Evolutionary conservation across 805 yeast genomes (phyloP).

Genomic region (Starmera pachycereana): DNA sequence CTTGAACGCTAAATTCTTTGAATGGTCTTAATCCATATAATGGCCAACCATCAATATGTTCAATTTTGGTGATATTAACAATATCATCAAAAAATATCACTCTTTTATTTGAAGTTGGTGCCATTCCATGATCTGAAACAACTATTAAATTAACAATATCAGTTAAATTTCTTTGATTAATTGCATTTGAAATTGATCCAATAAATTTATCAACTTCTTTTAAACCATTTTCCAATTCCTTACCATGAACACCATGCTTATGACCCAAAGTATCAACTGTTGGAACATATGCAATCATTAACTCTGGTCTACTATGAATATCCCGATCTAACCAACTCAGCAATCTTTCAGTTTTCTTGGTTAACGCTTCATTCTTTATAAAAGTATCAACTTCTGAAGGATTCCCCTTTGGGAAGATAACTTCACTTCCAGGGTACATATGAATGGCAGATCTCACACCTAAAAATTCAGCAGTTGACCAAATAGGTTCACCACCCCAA

Average conservation of each 20-base stretch:
- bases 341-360: constrained; percentile 47
- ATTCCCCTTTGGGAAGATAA: constrained; percentile 36
- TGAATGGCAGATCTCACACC: constrained; percentile 67
- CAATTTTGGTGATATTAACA: constrained; percentile 39
- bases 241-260: constrained; percentile 55
- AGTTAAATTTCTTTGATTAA: constrained; percentile 44
- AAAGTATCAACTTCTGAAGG: constrained; percentile 50
- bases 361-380: constrained; percentile 52
- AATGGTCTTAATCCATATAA: constrained; percentile 63
- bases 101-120: constrained; percentile 68
- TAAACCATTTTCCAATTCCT: constrained; percentile 43
- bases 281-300: constrained; percentile 71
- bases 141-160: constrained; percentile 64
- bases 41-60: constrained; percentile 80
- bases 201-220: constrained; percentile 58
- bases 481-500: constrained; percentile 90
- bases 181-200: constrained; percentile 33
- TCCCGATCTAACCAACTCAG: constrained; percentile 58
- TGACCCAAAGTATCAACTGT: constrained; percentile 77
- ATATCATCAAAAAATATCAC: constrained; percentile 66
- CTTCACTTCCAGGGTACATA: constrained; percentile 96
- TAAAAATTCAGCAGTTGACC: constrained; percentile 65
- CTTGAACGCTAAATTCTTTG: constrained; percentile 26
- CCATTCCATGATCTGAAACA: constrained; percentile 92
- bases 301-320: constrained; percentile 53